Conservation (phyloP, 768 basidiomycete species). For the Psilocybe tampanensis region DNA sequence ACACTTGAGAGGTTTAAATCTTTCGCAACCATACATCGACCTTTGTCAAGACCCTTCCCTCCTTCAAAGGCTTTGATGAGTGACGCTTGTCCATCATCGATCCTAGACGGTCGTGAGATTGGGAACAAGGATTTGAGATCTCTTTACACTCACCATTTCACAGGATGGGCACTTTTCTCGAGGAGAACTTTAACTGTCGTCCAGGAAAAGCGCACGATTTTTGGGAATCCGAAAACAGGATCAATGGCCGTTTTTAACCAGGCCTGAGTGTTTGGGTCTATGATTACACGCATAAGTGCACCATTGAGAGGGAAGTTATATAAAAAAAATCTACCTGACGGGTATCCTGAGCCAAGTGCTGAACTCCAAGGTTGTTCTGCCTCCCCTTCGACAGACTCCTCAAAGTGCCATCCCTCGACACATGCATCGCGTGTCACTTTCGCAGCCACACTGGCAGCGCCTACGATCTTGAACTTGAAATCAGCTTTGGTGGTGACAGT, state of each 20-base stretch:
- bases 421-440: constrained; percentile 95
- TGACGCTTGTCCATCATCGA: constrained; percentile 79
- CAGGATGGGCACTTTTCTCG: constrained; percentile 76
- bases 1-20: constrained; percentile 78
- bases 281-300: background rate
- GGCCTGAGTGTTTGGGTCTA: constrained; percentile 90
- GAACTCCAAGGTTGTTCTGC: constrained; percentile 28
- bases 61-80: constrained; percentile 76
- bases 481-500: constrained; percentile 94
- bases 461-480: constrained; percentile 94
- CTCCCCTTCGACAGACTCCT: constrained; percentile 49
- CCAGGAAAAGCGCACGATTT: constrained; percentile 93
- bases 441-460: constrained; percentile 96
- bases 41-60: constrained; percentile 74
- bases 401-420: constrained; percentile 83
- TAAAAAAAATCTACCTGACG: constrained; percentile 58
- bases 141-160: constrained; percentile 67
- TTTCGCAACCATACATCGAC: constrained; percentile 67
- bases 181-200: constrained; percentile 85
- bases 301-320: background rate
- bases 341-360: constrained; percentile 85
- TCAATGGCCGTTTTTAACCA: constrained; percentile 82
- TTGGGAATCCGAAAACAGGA: constrained; percentile 91
- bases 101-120: constrained; percentile 49
- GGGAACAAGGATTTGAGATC: background rate